Evolutionary conservation across 805 yeast genomes (phyloP).

Genomic region (Metschnikowia lunata): DNA sequence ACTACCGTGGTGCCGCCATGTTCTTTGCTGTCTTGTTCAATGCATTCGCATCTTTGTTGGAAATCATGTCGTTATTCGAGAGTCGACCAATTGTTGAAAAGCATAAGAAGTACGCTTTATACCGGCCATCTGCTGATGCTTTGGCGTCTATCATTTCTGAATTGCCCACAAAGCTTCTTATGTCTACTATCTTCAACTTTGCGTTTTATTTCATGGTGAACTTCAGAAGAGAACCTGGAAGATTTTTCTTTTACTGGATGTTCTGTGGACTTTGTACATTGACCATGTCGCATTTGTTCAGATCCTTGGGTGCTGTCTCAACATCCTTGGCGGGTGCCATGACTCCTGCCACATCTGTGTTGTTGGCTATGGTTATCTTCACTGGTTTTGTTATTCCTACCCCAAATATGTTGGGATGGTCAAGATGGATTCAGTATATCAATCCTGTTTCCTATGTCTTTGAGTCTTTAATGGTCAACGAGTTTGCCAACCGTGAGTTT

Average conservation of each 20-base stretch:
- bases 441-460: conserved; percentile 39
- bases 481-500: conserved; percentile 55
- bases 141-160: conserved; percentile 57
- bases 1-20: conserved; percentile 59
- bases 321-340: conserved; percentile 39
- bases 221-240: conserved; percentile 34
- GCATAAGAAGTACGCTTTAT: conserved; percentile 68
- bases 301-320: conserved; percentile 41
- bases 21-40: conserved; percentile 59
- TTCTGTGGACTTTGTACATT: conserved; percentile 21
- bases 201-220: conserved; percentile 28
- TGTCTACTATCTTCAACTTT: conserved; percentile 31
- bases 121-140: conserved; percentile 72
- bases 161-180: conserved; percentile 52
- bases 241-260: conserved; percentile 37
- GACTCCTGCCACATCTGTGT: conserved; percentile 43
- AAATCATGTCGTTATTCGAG: conserved; percentile 53
- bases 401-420: conserved; percentile 33
- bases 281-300: conserved; percentile 38
- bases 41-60: conserved; percentile 58
- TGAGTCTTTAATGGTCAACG: conserved; percentile 62
- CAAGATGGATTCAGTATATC: conserved; percentile 38
- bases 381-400: conserved; percentile 45
- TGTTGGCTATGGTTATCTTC: conserved; percentile 52
- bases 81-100: conserved; percentile 64